These are phyloP conservation scores for Citrullus amarus DNA, from an alignment of 306 rosid genomes.

Conservation along the genomic window DNA sequence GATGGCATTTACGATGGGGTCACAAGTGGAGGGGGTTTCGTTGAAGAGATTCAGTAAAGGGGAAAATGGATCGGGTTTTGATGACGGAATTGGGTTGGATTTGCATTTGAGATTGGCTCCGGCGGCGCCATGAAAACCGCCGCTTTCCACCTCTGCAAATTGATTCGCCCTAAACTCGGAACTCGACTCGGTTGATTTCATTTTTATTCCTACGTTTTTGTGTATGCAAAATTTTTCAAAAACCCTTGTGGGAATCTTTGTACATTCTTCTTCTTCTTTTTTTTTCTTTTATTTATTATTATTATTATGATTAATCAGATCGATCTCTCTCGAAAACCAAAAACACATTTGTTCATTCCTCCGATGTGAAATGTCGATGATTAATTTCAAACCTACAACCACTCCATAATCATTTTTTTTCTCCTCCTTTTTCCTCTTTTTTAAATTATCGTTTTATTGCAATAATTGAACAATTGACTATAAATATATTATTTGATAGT, in stretches of 20 bases:
- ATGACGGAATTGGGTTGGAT: slow-evolving; percentile 77
- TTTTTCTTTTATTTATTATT: neutral
- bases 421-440: neutral
- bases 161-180: neutral
- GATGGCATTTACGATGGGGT: slow-evolving; percentile 38
- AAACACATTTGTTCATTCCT: neutral
- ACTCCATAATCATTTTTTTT: neutral
- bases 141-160: too few species aligned
- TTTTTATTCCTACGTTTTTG: neutral
- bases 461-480: neutral
- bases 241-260: neutral
- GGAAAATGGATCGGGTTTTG: slow-evolving; percentile 59
- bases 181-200: neutral
- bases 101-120: slow-evolving; percentile 84
- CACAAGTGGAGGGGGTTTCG: slow-evolving; percentile 60
- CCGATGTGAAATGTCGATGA: neutral
- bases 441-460: neutral
- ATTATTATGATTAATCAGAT: neutral
- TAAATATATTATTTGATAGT: too few species aligned
- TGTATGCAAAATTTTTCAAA: neutral
- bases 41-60: slow-evolving; percentile 62
- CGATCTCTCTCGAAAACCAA: neutral
- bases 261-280: neutral
- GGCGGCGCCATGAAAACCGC: slow-evolving; percentile 33
- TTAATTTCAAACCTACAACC: neutral